Percentiles rank a stretch among this genome's conserved stretches.
These are phyloP conservation scores for Ganoderma leucocontextum DNA, from an alignment of 1,284 basidiomycete genomes.

Conservation along the genomic window DNA sequence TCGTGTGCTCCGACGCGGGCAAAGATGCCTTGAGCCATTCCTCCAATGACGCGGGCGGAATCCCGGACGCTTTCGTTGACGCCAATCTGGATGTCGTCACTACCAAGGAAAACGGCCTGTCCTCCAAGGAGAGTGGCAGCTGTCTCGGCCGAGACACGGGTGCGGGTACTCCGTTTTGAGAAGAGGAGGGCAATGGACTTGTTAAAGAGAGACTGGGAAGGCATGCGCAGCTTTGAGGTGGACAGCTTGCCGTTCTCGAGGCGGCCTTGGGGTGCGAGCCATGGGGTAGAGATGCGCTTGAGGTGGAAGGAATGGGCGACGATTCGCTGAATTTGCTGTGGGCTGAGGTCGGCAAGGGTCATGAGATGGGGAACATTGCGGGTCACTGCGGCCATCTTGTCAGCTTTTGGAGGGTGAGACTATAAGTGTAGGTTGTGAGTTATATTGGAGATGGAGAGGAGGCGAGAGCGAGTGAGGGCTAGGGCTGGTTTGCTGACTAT, in stretches of 20 bases:
- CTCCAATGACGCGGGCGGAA: conserved; percentile 87
- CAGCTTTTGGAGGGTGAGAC: not conserved
- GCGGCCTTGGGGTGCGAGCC: conserved; percentile 56
- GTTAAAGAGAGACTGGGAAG: conserved; percentile 75
- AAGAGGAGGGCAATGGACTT: conserved; percentile 93
- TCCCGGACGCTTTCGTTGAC: conserved; percentile 93
- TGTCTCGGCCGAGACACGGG: conserved; percentile 90
- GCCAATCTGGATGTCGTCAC: conserved; percentile 93
- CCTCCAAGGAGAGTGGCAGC: conserved; percentile 82
- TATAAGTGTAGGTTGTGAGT: not conserved
- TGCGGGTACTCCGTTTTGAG: conserved; percentile 93
- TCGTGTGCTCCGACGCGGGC: conserved; percentile 93
- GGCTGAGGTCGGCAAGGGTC: conserved; percentile 85
- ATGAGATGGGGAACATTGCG: conserved; percentile 72
- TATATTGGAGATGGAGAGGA: not conserved
- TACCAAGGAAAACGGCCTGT: conserved; percentile 92
- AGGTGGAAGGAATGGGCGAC: conserved; percentile 69
- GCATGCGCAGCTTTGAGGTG: conserved; percentile 56
- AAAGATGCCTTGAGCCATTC: conserved; percentile 98
- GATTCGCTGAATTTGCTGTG: conserved; percentile 72
- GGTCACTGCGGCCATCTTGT: conserved; percentile 9
- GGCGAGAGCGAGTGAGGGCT: not conserved
- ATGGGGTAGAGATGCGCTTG: conserved; percentile 66
- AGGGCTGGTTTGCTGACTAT: not conserved
- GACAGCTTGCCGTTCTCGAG: conserved; percentile 43